Evolutionary conservation across 176 grass and related monocot genomes (phyloP), one percentile per base, ranked within the genome.

Genomic region (Stipa capillata): DNA sequence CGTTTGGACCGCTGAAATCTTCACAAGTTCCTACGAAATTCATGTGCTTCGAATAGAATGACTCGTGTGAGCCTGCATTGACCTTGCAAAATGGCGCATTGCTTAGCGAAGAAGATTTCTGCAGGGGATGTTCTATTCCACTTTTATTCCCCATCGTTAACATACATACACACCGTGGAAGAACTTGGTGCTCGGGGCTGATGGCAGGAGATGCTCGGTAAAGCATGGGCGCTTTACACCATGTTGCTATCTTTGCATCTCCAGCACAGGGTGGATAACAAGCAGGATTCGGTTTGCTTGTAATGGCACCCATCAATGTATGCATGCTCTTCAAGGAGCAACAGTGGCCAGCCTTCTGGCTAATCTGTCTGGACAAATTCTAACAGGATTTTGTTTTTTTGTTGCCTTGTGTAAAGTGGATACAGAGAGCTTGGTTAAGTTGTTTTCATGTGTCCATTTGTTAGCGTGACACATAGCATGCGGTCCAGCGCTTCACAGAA

Each of bases 191-290:
- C 82, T 54, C 55, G 53, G 39, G 27, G 41, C 39, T 9, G 27
- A 69, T 25, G 72, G 72, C 45, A 9, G 11, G 34, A 89, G 81
- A 89, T 89, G 87, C 82, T 23, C 14, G 14, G 72, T 48, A 89
- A 89, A 89, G 87, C 55, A 24, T 2, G 34, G 72, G 39, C 54
- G 77, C 87, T 89, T 89, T 89, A 61, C 87, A 76, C 54, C 9
- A 85, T 82, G 82, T 89, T 85, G 65, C 65, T 76, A 29, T 65
- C 82, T 89, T 89, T 77, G 87, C 87, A 85, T 85, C 87, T 81
- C 37, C 41, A n/a, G 73, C 65, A 33, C 40, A 53, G 23, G 58
- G 55, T 3, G 59, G 29, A 42, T 27, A 74, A 77, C 52, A 87
- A 27, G 72, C 53, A 53, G 69, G 76, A 80, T 85, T 69, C 34